Conservation (phyloP, 768 basidiomycete genomes). For the Hericium alpestre region DNA sequence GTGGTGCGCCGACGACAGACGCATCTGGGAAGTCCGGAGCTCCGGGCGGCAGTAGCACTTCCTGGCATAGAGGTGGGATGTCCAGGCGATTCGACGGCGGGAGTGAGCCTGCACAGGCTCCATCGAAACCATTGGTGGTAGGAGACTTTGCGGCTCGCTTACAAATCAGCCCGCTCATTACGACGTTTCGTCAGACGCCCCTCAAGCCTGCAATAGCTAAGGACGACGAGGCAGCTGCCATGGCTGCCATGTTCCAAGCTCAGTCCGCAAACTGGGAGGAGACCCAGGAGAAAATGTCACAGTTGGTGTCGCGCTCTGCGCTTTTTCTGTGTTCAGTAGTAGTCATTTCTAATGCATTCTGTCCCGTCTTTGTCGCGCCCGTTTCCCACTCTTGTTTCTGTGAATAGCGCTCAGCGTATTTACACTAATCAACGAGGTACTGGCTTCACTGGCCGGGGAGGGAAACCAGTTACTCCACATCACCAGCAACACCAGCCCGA, state of each 20-base stretch:
- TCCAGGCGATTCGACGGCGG: slow-evolving; percentile 78
- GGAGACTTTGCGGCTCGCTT: neutral
- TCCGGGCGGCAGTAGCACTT: slow-evolving; percentile 22
- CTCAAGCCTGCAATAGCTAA: slow-evolving; percentile 30
- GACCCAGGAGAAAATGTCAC: slow-evolving; percentile 98
- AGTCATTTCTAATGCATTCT: slow-evolving; percentile 65
- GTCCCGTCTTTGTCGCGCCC: slow-evolving; percentile 12
- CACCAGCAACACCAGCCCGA: slow-evolving; percentile 46
- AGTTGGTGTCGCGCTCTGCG: slow-evolving; percentile 70
- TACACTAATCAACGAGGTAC: slow-evolving; percentile 60
- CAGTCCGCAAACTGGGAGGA: slow-evolving; percentile 95
- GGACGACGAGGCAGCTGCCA: slow-evolving; percentile 85
- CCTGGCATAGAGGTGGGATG: slow-evolving; percentile 58
- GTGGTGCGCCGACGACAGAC: slow-evolving; percentile 35
- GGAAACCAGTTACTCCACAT: slow-evolving; percentile 44
- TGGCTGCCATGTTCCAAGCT: slow-evolving; percentile 97
- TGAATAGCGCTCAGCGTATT: slow-evolving; percentile 53
- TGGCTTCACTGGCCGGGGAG: slow-evolving; percentile 37
- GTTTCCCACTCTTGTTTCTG: slow-evolving; percentile 3
- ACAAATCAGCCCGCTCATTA: neutral
- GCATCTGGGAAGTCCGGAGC: slow-evolving; percentile 17
- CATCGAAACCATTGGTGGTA: neutral
- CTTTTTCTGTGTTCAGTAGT: slow-evolving; percentile 55
- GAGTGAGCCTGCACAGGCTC: neutral
- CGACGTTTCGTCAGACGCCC: slow-evolving; percentile 17